Conservation (phyloP, 2,329 filamentous ascomycete species). For the Dryadomyces quercivorus region DNA sequence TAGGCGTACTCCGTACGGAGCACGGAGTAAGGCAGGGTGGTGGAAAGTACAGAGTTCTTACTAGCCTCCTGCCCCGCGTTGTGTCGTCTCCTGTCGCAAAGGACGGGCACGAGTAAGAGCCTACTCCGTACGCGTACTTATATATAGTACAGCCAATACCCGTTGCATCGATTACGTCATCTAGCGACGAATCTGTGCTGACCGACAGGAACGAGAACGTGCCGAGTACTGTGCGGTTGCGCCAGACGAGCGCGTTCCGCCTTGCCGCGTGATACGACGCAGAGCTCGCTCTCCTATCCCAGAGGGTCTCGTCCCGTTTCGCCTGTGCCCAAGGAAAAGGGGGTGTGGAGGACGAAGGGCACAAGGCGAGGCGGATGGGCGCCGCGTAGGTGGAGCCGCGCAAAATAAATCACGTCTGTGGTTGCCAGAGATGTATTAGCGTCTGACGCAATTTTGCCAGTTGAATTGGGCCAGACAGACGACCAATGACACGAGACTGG, state of each 20-base stretch:
- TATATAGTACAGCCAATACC: too few species aligned
- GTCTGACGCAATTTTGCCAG: not conserved
- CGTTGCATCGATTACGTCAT: not conserved
- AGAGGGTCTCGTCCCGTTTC: not conserved
- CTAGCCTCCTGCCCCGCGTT: not conserved
- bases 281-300: not conserved
- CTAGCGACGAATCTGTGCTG: not conserved
- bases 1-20: not conserved
- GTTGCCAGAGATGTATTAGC: not conserved
- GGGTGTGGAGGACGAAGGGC: not conserved
- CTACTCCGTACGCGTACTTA: too few species aligned
- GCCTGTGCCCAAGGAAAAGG: not conserved
- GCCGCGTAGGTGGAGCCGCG: not conserved
- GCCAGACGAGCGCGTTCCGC: not conserved
- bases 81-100: too few species aligned
- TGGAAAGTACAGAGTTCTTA: not conserved
- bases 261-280: not conserved
- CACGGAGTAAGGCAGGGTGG: not conserved
- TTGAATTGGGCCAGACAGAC: too few species aligned
- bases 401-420: not conserved
- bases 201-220: not conserved
- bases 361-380: not conserved
- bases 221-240: not conserved
- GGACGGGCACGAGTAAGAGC: too few species aligned
- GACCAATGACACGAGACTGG: too few species aligned